Conservation (phyloP, 495 filamentous ascomycete species). For the Aspergillus sclerotioniger region DNA sequence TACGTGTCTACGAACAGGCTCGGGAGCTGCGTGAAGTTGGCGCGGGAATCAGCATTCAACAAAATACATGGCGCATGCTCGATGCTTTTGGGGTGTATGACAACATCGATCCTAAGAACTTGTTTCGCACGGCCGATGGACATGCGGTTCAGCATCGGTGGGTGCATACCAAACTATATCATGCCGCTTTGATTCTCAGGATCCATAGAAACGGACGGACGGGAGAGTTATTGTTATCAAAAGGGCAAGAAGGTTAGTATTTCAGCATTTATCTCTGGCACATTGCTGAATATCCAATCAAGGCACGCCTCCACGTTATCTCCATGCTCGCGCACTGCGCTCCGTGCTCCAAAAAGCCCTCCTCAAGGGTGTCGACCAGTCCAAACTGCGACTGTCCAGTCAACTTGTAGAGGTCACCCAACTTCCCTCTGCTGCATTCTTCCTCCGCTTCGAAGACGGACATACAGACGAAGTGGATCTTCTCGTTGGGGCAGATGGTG, state of each 20-base stretch:
- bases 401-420: slow-evolving; percentile 14
- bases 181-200: too few species aligned
- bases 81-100: slow-evolving; percentile 21
- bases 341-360: slow-evolving; percentile 28
- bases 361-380: slow-evolving; percentile 18
- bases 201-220: slow-evolving; percentile 19
- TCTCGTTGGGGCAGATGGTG: slow-evolving; percentile 28
- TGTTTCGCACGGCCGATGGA: slow-evolving; percentile 21
- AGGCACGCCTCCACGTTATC: slow-evolving; percentile 16
- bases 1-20: slow-evolving; percentile 50
- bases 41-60: slow-evolving; percentile 46
- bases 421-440: slow-evolving; percentile 1
- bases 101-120: slow-evolving; percentile 19
- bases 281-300: neutral
- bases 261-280: neutral
- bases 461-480: slow-evolving; percentile 23
- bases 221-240: slow-evolving; percentile 17
- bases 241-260: slow-evolving; percentile 12
- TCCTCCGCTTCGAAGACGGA: slow-evolving; percentile 23
- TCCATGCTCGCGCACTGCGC: slow-evolving; percentile 21
- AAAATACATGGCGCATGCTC: slow-evolving; percentile 28
- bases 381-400: slow-evolving; percentile 13
- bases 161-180: neutral
- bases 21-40: slow-evolving; percentile 46
- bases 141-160: slow-evolving; percentile 25